Conservation (phyloP, 2,329 filamentous ascomycete genomes). For the Phyllosticta citribraziliensis region DNA sequence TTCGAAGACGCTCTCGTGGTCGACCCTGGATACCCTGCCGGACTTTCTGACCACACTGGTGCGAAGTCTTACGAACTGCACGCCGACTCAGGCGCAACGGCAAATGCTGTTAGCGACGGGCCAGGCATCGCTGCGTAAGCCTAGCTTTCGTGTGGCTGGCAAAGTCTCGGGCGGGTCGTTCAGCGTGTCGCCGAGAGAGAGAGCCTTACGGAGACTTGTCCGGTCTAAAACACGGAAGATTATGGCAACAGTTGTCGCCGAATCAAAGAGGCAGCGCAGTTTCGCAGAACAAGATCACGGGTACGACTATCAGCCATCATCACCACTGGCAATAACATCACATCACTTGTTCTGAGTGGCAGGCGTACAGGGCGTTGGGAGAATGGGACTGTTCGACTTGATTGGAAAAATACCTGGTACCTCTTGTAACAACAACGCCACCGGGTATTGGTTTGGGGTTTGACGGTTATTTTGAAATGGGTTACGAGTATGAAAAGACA, state of each 20-base stretch:
- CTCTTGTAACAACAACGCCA: not conserved
- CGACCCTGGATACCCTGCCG: constrained; percentile 20
- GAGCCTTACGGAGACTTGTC: constrained; percentile 5
- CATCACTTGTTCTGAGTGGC: not conserved
- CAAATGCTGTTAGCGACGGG: constrained; percentile 37
- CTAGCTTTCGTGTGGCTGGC: constrained; percentile 16
- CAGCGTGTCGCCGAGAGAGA: constrained; percentile 4
- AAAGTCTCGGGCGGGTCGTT: constrained; percentile 4
- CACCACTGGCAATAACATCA: not conserved
- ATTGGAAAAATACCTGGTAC: not conserved
- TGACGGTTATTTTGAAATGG: not conserved
- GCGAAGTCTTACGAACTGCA: constrained; percentile 34
- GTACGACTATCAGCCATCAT: not conserved
- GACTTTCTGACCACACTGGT: constrained; percentile 30
- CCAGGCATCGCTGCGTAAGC: constrained; percentile 33
- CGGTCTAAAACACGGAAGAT: constrained; percentile 4
- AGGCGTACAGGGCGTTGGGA: not conserved
- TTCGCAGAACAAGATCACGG: not conserved
- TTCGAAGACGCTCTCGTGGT: constrained; percentile 25
- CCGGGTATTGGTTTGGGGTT: not conserved
- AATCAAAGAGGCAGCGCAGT: not conserved
- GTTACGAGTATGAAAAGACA: not conserved
- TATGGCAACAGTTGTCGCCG: constrained; percentile 1
- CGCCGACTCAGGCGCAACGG: constrained; percentile 37
- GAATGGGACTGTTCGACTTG: not conserved